phyloP scores from a whole-genome alignment of 192 early-diverging fungal species.

The Coemansia sp. region DNA sequence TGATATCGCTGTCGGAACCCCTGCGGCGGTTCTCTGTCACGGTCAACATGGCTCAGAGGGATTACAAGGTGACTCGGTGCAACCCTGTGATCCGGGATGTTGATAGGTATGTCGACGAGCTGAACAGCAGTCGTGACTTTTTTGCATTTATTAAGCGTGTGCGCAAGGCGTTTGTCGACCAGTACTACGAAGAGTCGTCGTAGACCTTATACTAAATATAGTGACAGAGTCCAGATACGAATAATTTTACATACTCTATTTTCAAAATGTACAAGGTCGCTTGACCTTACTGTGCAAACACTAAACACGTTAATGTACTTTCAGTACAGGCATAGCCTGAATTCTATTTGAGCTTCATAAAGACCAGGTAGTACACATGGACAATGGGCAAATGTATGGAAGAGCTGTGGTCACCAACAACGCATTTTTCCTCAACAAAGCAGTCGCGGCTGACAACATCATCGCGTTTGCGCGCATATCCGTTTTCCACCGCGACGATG shows the following conservation, averaged over 20 bases:
- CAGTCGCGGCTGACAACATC: slow-evolving; percentile 35
- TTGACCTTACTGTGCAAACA: no score
- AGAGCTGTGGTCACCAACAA: slow-evolving; percentile 13
- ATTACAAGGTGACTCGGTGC: slow-evolving; percentile 59
- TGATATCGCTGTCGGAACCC: slow-evolving; percentile 58
- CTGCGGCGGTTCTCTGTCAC: slow-evolving; percentile 55
- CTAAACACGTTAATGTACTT: no score
- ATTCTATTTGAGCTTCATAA: slow-evolving; percentile 49
- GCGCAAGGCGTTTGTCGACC: slow-evolving; percentile 57
- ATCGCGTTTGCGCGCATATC: slow-evolving; percentile 49
- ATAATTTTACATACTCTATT: no score
- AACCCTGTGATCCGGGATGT: slow-evolving; percentile 52
- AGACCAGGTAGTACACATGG: slow-evolving; percentile 52
- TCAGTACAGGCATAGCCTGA: no score
- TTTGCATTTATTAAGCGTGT: slow-evolving; percentile 68
- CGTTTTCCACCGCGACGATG: slow-evolving; percentile 51
- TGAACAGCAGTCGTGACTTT: slow-evolving; percentile 66
- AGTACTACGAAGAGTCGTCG: slow-evolving; percentile 9
- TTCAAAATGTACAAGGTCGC: no score
- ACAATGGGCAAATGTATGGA: slow-evolving; percentile 50
- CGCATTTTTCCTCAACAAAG: slow-evolving; percentile 39
- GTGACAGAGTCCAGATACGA: background rate
- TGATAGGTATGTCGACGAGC: slow-evolving; percentile 44
- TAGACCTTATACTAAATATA: no score
- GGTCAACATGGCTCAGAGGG: slow-evolving; percentile 56